Evolutionary conservation across 495 filamentous ascomycete genomes (phyloP).

Genomic region (Xylaria intraflava): DNA sequence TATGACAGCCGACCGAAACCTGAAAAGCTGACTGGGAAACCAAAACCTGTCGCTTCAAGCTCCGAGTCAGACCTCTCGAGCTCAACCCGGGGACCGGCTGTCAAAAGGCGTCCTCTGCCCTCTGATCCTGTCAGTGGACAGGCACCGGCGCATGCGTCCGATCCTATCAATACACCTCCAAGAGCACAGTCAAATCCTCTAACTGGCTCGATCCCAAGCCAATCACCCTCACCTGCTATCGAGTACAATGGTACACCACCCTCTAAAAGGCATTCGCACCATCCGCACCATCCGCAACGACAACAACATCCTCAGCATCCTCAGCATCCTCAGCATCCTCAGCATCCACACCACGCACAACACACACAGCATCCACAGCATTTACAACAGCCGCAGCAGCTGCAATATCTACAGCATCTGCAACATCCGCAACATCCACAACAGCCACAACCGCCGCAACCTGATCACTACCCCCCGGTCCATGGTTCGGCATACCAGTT

Average conservation of each 20-base stretch:
- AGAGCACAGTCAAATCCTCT: conserved; percentile 34
- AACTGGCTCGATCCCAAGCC: conserved; percentile 26
- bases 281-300: conserved; percentile 19
- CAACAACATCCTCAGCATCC: too few species aligned
- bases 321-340: too few species aligned
- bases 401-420: too few species aligned
- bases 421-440: too few species aligned
- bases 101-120: conserved; percentile 76
- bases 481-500: conserved; percentile 24
- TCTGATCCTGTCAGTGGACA: conserved; percentile 57
- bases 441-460: conserved; percentile 17
- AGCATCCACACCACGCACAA: too few species aligned
- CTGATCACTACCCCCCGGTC: conserved; percentile 24
- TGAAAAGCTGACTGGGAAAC: conserved; percentile 52
- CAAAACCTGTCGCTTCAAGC: conserved; percentile 39
- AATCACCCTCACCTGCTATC: conserved; percentile 34
- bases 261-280: conserved; percentile 23
- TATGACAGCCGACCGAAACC: conserved; percentile 84
- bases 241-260: conserved; percentile 42
- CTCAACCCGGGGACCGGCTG: conserved; percentile 37
- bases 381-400: too few species aligned
- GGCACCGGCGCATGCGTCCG: conserved; percentile 30
- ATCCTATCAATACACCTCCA: conserved; percentile 35
- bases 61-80: conserved; percentile 11
- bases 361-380: too few species aligned